Evolutionary conservation across 192 early-diverging fungal genomes (phyloP).

Genomic region (Paraglomus occultum): DNA sequence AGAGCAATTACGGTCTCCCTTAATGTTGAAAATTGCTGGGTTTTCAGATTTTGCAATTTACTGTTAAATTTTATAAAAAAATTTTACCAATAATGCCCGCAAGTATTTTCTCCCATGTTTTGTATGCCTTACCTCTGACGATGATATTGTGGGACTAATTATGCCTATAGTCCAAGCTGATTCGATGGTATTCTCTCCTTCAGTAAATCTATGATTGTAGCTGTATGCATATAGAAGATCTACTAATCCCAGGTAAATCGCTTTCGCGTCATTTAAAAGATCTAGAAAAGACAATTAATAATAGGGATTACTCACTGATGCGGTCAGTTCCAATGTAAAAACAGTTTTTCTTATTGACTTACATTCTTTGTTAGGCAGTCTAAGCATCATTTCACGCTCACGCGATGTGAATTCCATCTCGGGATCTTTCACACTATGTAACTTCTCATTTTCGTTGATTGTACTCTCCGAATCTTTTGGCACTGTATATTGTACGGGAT

Average conservation of each 20-base stretch:
- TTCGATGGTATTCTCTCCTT: constrained; percentile 85
- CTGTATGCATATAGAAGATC: constrained; percentile 91
- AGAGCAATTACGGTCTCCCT: constrained; percentile 59
- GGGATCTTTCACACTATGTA: constrained; percentile 27
- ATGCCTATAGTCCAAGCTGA: constrained; percentile 89
- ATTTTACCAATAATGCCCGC: neutral
- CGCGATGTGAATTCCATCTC: constrained; percentile 59
- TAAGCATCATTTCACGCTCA: constrained; percentile 71
- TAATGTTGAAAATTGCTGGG: constrained; percentile 59
- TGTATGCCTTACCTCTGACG: constrained; percentile 60
- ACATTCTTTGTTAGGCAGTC: constrained; percentile 80
- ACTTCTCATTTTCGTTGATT: constrained; percentile 27
- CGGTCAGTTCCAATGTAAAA: neutral
- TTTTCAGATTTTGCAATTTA: constrained; percentile 45
- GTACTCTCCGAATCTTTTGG: neutral
- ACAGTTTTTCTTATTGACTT: constrained; percentile 26
- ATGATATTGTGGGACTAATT: constrained; percentile 72
- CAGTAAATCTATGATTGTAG: constrained; percentile 81
- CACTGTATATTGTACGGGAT: too few species aligned
- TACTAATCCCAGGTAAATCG: constrained; percentile 81
- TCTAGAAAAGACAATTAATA: constrained; percentile 37
- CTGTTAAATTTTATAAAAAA: constrained; percentile 28
- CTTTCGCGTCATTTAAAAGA: constrained; percentile 60
- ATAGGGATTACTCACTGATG: neutral
- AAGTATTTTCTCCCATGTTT: neutral